Base-by-base conservation (phyloP, 768 basidiomycete species). In the Auricularia sp. region DNA sequence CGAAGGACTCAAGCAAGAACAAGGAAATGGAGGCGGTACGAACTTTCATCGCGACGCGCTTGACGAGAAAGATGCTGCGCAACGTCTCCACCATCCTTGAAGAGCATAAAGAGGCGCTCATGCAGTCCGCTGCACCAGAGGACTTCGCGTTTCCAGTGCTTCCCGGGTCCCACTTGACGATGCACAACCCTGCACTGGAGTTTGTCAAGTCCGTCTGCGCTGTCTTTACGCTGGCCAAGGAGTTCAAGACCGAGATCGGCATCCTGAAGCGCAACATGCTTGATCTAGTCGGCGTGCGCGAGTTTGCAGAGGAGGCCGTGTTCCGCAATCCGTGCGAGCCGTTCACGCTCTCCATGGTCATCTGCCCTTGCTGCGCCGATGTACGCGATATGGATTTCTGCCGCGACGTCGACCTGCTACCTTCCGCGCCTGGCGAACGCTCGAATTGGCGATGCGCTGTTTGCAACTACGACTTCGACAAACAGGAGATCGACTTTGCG, bases 351-450 rank as follows among this genome's bases (percentile, higher is more conserved):
- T 79, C 86, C 54, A 91, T 91, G 72, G 88, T 98, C 43, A 90
- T 95, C 36, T 98, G 96, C 72, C 85, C 83, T 51, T 84, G 87
- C 70, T 98, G 91, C 75, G 94, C 93, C 73, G 76, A 79, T 14
- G 80, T 94, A 66, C 84, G 90, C 2, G 93, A 96, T 73, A 91
- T 99, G 70, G 97, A 99, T 74, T 90, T 99, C 71, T 98, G 96
- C 72, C 85, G 96, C 16, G 96, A 98, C 75, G 81, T 86, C 11
- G 90, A 93, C 65, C 80, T 97, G 47, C 78, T 92, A 53, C 87
- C 91, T 10, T 78, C 78, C 67, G 76, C 70, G 67, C 76, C 65
- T 75, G 81, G 42, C 76, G 80, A 6, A 77, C 80, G 18, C 78
- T 42, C 76, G 21, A 84, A 81, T 64, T 93, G 90, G 92, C 71